Evolutionary conservation across 495 filamentous ascomycete genomes (phyloP).

Genomic region (Penicillium dipodomyicola): DNA sequence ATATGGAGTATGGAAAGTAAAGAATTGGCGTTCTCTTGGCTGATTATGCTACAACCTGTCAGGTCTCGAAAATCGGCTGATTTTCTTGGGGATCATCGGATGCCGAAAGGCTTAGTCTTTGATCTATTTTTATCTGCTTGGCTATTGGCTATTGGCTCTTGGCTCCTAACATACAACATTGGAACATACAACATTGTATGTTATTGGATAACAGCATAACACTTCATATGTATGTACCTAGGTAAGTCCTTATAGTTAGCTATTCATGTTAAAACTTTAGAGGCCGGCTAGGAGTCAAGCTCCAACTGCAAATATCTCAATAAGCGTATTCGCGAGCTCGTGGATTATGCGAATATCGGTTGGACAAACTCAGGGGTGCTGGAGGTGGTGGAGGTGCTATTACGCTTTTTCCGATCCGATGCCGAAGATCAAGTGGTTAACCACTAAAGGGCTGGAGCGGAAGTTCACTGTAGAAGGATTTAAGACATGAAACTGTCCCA

Average conservation of each 20-base stretch:
- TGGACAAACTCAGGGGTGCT: slow-evolving; percentile 94
- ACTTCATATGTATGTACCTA: too few species aligned
- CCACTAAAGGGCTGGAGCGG: slow-evolving; percentile 56
- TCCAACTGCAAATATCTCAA: too few species aligned
- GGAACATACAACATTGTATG: too few species aligned
- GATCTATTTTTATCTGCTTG: slow-evolving; percentile 9
- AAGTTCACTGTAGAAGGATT: slow-evolving; percentile 74
- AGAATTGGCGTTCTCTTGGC: neutral
- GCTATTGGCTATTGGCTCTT: too few species aligned
- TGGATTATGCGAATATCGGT: slow-evolving; percentile 80
- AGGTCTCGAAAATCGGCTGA: neutral
- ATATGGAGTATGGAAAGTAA: too few species aligned
- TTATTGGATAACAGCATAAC: too few species aligned
- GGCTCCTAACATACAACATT: too few species aligned
- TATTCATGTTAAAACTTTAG: too few species aligned
- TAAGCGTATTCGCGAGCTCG: slow-evolving; percentile 81
- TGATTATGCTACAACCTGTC: neutral
- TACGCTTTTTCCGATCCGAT: slow-evolving; percentile 71
- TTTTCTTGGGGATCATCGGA: neutral
- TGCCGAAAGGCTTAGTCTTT: slow-evolving; percentile 6
- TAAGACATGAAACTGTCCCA: slow-evolving; percentile 67
- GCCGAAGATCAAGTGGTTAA: slow-evolving; percentile 45
- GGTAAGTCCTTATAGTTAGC: too few species aligned
- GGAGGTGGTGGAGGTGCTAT: slow-evolving; percentile 97
- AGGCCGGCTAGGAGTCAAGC: too few species aligned